Conservation (phyloP, 2,329 filamentous ascomycete genomes). For the Cladosporium sp. region DNA sequence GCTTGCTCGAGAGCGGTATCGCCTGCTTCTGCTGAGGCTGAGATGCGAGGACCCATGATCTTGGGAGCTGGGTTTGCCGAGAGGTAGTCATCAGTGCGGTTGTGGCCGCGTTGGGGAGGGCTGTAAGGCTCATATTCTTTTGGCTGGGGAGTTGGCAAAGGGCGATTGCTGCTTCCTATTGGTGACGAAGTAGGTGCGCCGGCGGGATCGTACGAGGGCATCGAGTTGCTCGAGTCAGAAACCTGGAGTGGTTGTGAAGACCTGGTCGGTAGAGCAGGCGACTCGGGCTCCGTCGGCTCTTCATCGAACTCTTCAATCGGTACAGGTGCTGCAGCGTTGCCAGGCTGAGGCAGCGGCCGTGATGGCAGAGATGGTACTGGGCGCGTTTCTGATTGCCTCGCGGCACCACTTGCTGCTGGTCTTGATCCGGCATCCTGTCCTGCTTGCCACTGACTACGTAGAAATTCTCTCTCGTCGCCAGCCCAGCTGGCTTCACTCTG, state of each 20-base stretch:
- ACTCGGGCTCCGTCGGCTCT: constrained; percentile 15
- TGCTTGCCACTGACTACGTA: constrained; percentile 58
- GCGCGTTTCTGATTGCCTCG: constrained; percentile 29
- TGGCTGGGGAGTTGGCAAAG: constrained; percentile 29
- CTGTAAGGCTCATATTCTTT: constrained; percentile 27
- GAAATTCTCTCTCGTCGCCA: constrained; percentile 64
- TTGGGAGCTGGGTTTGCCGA: constrained; percentile 55
- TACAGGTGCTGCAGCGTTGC: neutral
- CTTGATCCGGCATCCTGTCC: constrained; percentile 32
- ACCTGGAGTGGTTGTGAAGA: constrained; percentile 20
- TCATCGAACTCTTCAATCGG: constrained; percentile 7
- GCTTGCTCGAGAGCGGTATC: constrained; percentile 48
- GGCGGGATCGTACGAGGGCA: constrained; percentile 19
- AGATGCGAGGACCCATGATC: constrained; percentile 39
- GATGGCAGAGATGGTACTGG: constrained; percentile 37
- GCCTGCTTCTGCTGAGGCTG: constrained; percentile 51
- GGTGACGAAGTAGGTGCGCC: constrained; percentile 24
- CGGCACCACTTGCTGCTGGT: constrained; percentile 18
- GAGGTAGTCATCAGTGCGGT: constrained; percentile 60
- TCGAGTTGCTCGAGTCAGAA: constrained; percentile 22
- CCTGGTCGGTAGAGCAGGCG: constrained; percentile 6
- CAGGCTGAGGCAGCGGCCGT: constrained; percentile 52
- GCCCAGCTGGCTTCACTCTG: constrained; percentile 65
- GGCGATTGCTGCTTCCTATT: constrained; percentile 27
- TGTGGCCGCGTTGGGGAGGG: constrained; percentile 31